Percentiles rank a stretch among this genome's conserved stretches.
Conservation (phyloP, 2,329 filamentous ascomycete genomes). For the Colletotrichum endophyticum region DNA sequence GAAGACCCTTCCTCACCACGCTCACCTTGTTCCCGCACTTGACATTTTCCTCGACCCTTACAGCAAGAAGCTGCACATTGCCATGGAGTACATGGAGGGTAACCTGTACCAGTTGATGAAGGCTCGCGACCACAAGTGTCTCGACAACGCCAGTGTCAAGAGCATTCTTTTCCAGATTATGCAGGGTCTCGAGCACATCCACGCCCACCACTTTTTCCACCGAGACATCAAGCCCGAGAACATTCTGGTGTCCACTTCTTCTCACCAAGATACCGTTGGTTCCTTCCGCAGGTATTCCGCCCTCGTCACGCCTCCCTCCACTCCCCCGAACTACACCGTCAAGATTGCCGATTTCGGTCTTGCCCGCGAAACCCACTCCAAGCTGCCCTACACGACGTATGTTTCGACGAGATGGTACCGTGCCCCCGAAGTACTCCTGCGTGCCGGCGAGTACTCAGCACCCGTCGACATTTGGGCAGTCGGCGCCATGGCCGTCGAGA, state of each 20-base stretch:
- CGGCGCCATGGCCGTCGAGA: slow-evolving; percentile 97
- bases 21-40: slow-evolving; percentile 93
- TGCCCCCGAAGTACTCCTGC: slow-evolving; percentile 90
- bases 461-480: slow-evolving; percentile 99
- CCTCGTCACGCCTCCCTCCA: slow-evolving; percentile 92
- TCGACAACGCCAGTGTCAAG: slow-evolving; percentile 92
- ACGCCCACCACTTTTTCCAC: slow-evolving; percentile 97
- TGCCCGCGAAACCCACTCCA: slow-evolving; percentile 96
- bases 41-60: slow-evolving; percentile 98
- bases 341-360: slow-evolving; percentile 99
- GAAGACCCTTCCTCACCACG: slow-evolving; percentile 83
- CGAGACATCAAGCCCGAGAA: slow-evolving; percentile 99
- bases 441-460: slow-evolving; percentile 95
- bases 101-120: slow-evolving; percentile 99
- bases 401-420: slow-evolving; percentile 99
- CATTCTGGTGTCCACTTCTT: slow-evolving; percentile 92
- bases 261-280: slow-evolving; percentile 76
- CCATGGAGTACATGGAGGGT: slow-evolving; percentile 99
- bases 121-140: slow-evolving; percentile 89
- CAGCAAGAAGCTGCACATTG: slow-evolving; percentile 95
- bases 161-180: slow-evolving; percentile 98
- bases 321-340: slow-evolving; percentile 90
- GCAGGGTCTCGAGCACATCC: slow-evolving; percentile 94
- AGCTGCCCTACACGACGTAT: slow-evolving; percentile 95
- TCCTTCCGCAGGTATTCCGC: slow-evolving; percentile 93